Evolutionary conservation across 805 yeast genomes (phyloP).

Genomic region (Priceomyces fermenticarens): DNA sequence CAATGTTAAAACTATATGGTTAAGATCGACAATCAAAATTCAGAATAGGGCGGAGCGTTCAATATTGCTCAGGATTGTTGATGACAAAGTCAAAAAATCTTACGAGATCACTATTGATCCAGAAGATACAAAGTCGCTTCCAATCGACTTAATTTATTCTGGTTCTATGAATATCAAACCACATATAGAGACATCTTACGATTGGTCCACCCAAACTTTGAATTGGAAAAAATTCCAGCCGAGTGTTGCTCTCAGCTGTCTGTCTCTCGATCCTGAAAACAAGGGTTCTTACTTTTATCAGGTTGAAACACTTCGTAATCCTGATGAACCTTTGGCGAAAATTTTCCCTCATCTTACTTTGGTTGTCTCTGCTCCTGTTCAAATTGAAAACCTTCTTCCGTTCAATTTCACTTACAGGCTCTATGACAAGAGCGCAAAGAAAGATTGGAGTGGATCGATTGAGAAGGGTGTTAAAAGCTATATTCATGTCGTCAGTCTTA

Average conservation of each 20-base stretch:
- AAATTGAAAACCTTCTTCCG: constrained; percentile 81
- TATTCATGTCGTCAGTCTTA: constrained; percentile 76
- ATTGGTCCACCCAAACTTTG: constrained; percentile 65
- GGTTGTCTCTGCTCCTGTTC: constrained; percentile 78
- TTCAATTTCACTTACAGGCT: constrained; percentile 72
- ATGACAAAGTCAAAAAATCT: constrained; percentile 23
- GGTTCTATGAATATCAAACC: constrained; percentile 65
- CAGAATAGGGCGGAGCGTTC: constrained; percentile 61
- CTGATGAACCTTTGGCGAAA: constrained; percentile 65
- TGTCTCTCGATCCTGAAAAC: constrained; percentile 35
- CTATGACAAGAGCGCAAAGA: constrained; percentile 68
- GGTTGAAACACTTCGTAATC: constrained; percentile 62
- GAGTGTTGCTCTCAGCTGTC: constrained; percentile 61
- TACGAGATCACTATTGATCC: constrained; percentile 44
- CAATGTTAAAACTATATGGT: constrained; percentile 72
- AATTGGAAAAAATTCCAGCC: constrained; percentile 61
- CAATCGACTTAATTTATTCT: constrained; percentile 64
- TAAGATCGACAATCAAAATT: constrained; percentile 72
- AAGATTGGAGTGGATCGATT: constrained; percentile 64
- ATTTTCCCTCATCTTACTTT: constrained; percentile 84
- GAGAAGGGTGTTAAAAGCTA: constrained; percentile 65
- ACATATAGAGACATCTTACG: constrained; percentile 48
- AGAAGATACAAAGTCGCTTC: constrained; percentile 61
- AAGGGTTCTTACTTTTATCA: constrained; percentile 62
- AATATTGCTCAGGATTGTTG: constrained; percentile 44